These are phyloP conservation scores for Pisolithus thermaeus DNA, from an alignment of 1,284 basidiomycete genomes.

Conservation along the genomic window DNA sequence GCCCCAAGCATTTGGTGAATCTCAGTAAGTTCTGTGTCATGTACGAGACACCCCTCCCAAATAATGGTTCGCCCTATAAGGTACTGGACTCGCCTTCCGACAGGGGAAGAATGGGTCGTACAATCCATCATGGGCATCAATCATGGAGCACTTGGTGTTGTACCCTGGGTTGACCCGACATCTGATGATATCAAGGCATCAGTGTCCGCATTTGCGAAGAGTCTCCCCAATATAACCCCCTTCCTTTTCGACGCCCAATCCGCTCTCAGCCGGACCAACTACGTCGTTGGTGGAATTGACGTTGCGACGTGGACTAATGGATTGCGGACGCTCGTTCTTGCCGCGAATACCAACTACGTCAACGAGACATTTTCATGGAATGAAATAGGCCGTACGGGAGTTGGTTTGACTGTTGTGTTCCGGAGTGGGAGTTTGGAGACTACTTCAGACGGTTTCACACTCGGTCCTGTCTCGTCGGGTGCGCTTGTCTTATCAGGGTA, in stretches of 20 bases:
- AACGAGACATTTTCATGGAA: constrained; percentile 20
- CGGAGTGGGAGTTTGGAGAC: constrained; percentile 13
- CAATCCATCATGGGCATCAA: constrained; percentile 62
- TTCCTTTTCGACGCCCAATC: constrained; percentile 34
- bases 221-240: constrained; percentile 33
- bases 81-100: constrained; percentile 63
- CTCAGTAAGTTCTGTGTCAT: constrained; percentile 37
- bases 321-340: constrained; percentile 32
- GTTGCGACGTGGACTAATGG: constrained; percentile 35
- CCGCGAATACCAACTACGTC: constrained; percentile 37
- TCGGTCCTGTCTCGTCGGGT: constrained; percentile 20
- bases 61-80: constrained; percentile 27
- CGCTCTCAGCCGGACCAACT: constrained; percentile 17
- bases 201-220: constrained; percentile 47
- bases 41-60: background rate
- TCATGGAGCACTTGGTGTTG: constrained; percentile 60
- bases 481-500: constrained; percentile 11
- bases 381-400: constrained; percentile 10
- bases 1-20: constrained; percentile 67
- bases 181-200: constrained; percentile 52
- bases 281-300: constrained; percentile 29
- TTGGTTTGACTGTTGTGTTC: constrained; percentile 4
- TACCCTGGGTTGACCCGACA: constrained; percentile 68
- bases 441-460: constrained; percentile 4
- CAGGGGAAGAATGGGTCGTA: constrained; percentile 63